Conservation (phyloP, 225 moss, liverwort and hornwort genomes). For the Thuidium tamariscinum region DNA sequence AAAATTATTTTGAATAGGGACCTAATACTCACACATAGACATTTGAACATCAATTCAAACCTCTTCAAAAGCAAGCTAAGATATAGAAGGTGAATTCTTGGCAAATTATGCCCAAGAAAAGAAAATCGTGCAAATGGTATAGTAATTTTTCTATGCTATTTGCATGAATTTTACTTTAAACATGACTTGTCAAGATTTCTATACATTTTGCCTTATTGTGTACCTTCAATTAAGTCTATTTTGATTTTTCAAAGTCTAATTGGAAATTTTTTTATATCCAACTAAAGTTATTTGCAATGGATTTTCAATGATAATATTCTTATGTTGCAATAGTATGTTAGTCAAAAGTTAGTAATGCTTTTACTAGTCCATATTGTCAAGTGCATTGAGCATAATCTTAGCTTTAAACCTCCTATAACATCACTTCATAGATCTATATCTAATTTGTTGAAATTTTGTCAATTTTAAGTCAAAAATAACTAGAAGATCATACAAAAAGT, state of each 20-base stretch:
- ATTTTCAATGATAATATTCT: not conserved
- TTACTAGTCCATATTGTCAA: not conserved
- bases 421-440: not conserved
- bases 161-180: not conserved
- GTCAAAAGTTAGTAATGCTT: not conserved
- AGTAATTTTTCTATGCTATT: not conserved
- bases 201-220: not conserved
- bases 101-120: fast-evolving
- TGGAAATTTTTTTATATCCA: not conserved
- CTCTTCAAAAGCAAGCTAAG: not conserved
- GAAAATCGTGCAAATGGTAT: not conserved
- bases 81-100: not conserved
- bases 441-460: not conserved
- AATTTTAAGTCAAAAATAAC: not conserved
- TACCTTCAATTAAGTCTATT: fast-evolving
- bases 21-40: fast-evolving
- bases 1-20: not conserved
- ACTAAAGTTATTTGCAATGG: not conserved
- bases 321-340: not conserved
- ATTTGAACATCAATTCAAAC: not conserved
- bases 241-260: not conserved
- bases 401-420: fast-evolving
- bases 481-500: no score
- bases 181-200: not conserved
- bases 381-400: fast-evolving